Evolutionary conservation across 306 rosid species (phyloP), one percentile per base, ranked within the genome.

Genomic region (Cercis canadensis): DNA sequence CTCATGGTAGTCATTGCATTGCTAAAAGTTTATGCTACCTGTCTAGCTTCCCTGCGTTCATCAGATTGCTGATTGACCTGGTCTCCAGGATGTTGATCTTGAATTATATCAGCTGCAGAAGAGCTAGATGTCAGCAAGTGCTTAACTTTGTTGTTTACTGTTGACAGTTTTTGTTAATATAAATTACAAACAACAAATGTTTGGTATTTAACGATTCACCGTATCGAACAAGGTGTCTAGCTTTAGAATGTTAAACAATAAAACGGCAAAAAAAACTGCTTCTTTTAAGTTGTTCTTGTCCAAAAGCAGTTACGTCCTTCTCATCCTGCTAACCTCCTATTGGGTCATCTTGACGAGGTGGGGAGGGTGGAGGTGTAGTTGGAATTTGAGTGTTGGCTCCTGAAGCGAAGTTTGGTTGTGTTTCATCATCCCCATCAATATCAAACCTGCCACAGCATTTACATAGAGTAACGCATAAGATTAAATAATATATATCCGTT

Each of bases 351-450:
- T 67, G 86, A 73, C 5, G 77, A 69, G 88, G 87, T 36, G 96
- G 91, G 72, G 96, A 86, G 18, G 91, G 84, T 71, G 74, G 17
- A 39, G 52, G 45, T 31, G 70, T 68, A 9, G 57, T 18, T 29
- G 79, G 84, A 67, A 84, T 73, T 61, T 86, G 86, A 53, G 80
- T 55, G 43, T 69, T 73, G 50, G 80, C 87, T 70, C 59, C 82
- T n/a, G 84, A 76, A 58, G 87, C 44, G 77, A 60, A 61, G 57
- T 89, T 79, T 31, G 64, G 33, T n/a, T 78, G 85, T 33, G 81
- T 81, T 43, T 80, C 92, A 4, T 82, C 96, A 29, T 90, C 91
- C 31, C 78, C 90, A 78, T 83, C 90, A 34, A 83, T 86, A 66
- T 89, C 96, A 80, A 92, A 92, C 83, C 98, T 92, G 77, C 55